A percentile compares a stretch with the other conserved stretches of the same genome.
Evolutionary conservation across 441 rosid species (phyloP).

Genomic region (Raphanus hybrid): DNA sequence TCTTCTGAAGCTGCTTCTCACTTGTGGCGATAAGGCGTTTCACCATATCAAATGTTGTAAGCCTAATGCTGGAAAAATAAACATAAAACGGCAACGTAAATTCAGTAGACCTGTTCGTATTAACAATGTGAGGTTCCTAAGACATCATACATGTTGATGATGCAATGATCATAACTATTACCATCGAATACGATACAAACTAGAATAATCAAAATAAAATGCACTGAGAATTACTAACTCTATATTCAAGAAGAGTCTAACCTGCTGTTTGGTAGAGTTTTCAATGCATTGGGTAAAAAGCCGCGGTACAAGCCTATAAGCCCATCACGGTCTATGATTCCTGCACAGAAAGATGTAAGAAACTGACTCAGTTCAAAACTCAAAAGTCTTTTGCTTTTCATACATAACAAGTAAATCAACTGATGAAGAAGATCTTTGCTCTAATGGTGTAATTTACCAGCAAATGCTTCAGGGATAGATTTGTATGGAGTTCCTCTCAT

Average conservation of each 20-base stretch:
- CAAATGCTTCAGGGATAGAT: conserved; percentile 81
- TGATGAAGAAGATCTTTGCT: conserved; percentile 6
- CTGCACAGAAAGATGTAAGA: conserved; percentile 49
- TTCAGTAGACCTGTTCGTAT: not conserved
- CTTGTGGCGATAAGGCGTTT: conserved; percentile 77
- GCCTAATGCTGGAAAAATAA: conserved; percentile 76
- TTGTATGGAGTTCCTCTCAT: conserved; percentile 89
- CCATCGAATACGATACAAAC: conserved; percentile 16
- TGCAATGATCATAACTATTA: not conserved
- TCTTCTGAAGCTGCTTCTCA: conserved; percentile 44
- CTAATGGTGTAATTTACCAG: conserved; percentile 51
- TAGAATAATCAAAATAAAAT: not conserved
- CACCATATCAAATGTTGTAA: conserved; percentile 78
- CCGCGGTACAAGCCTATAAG: conserved; percentile 84
- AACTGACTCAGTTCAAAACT: conserved; percentile 18
- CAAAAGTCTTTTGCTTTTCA: not conserved
- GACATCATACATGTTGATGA: not conserved
- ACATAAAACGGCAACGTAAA: conserved; percentile 2
- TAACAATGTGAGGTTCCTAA: not conserved
- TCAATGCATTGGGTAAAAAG: conserved; percentile 89
- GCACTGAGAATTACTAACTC: not conserved
- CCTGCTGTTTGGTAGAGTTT: conserved; percentile 97
- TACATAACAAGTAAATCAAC: not conserved
- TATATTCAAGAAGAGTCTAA: conserved; percentile 32
- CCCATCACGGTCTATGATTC: conserved; percentile 82